Base-by-base conservation (phyloP, 2,329 filamentous ascomycete genomes). In the Aureobasidium sp. region DNA sequence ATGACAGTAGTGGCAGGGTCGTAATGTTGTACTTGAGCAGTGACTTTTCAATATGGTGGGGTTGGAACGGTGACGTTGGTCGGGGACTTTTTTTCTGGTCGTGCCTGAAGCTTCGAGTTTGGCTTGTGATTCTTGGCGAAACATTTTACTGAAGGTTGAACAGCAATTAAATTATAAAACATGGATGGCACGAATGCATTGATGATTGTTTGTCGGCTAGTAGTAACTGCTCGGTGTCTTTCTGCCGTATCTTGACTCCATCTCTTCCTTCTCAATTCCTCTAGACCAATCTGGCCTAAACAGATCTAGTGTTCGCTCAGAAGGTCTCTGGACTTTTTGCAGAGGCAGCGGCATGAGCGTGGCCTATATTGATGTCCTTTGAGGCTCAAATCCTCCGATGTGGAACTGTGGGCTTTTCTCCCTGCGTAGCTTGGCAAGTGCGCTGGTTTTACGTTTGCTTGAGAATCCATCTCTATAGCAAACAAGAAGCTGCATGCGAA, bases 81-180 rank as follows among this genome's bases (percentile, higher is more conserved):
- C 29, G 10, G 8, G 34, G 26, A 48, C 34, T 51, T 61, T 60
- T 60, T 58, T 52, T 37, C 48, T 36, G 20, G 20, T 20, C 20
- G 20, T 20, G 20, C 20, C 20, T 20, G 44, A 37, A 13, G 55
- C 44, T 51, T 51, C 32, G 34, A 47, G 27, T 52, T 61, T 61
- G 57, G 57, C 57, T 61, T 61, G 57, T 61, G 57, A 61, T 61
- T 61, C 57, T 61, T 61, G 57, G 57, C 57, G 27, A 23, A 13
- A 37, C 27, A 13, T 17, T 57, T 37, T 17, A 58, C 29, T 47
- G 27, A 5, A n/a, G 17, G 17, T 29, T 17, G 48, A 32, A 32
- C 5, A 44, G 41, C 20, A 12, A 44, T 23, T 44, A 9, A 10
- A 2, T 12, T 44, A 47, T 47, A 5, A n/a, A 29, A 17, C 6